Evolutionary conservation across 306 rosid species (phyloP).

Genomic region (Erythrophleum fordii): DNA sequence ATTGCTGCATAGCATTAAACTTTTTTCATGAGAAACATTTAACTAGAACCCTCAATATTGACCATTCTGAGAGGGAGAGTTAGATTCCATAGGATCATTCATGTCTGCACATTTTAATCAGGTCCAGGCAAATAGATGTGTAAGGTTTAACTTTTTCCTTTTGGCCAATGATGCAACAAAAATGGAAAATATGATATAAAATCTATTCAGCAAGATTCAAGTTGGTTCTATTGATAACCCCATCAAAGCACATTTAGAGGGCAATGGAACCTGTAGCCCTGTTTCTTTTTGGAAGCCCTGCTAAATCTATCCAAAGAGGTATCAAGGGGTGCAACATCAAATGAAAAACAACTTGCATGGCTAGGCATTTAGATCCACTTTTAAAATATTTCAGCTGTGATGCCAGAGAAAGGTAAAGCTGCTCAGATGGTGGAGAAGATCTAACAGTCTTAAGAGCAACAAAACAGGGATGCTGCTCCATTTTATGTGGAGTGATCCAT

Average conservation of each 20-base stretch:
- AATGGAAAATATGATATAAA: background rate
- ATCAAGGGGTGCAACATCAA: background rate
- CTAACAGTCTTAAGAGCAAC: background rate
- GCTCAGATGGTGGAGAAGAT: conserved; percentile 16
- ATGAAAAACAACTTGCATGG: background rate
- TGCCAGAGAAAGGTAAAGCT: conserved; percentile 19
- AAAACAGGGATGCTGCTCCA: background rate
- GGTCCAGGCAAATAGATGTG: background rate
- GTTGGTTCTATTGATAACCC: background rate
- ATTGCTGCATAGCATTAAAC: background rate
- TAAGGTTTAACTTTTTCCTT: background rate
- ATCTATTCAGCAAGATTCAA: background rate
- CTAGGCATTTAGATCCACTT: conserved; percentile 6
- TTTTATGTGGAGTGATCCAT: background rate
- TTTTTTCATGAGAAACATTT: background rate
- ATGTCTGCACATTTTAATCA: background rate
- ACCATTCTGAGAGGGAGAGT: background rate
- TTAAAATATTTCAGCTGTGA: conserved; percentile 4
- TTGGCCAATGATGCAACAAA: background rate
- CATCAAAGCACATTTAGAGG: conserved; percentile 9
- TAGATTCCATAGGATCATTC: conserved; percentile 12
- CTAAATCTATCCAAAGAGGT: conserved; percentile 5
- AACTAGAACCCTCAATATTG: conserved; percentile 6
- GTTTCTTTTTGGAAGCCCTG: conserved; percentile 3
- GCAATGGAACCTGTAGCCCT: background rate